Evolutionary conservation across 208 protist genomes (phyloP), one percentile per base, ranked within the genome.

Genomic region (Crithidia acanthocephali): DNA sequence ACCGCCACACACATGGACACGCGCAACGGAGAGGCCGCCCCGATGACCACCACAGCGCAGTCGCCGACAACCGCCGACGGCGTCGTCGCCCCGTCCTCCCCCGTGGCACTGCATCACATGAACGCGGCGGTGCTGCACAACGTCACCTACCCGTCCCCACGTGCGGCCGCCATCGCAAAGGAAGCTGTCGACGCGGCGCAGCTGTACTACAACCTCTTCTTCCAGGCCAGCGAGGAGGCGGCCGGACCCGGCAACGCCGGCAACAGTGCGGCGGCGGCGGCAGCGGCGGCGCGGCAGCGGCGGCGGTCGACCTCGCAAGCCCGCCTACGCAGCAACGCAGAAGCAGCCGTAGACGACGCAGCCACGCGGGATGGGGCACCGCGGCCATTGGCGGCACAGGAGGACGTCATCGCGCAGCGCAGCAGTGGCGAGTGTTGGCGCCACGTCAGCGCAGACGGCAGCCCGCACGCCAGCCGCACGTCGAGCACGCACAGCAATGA

Each of bases 131-230:
- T 79, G 15, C 50, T 80, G 10, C 33, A 79, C 30, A 63, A 55
- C 23, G 65, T 78, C 15, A 64, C 57, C 52, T 70, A 74, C 66
- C 85, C 79, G 0, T 81, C 75, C 16, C 25, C 68, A 56, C 56
- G 42, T 4, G 61, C 81, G 2, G 79, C 59, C 8, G 51, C 55
- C 0, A 72, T 83, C 11, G 74, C 73, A 1, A 51, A 35, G 33
- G 76, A 86, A 22, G 85, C 81, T 0, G 63, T 87, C 8, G 67
- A 71, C 0, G 81, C 77, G 0, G 86, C 77, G 33, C 44, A 78
- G 63, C 22, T 68, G 48, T 84, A 83, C 75, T 84, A 88, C 52
- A 53, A 64, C 13, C 65, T 86, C 0, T 86, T 84, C 52, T 91
- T 82, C 45, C 33, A 80, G 23, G 64, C 66, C 7, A 48, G 40